Base-by-base conservation (phyloP, 2,329 filamentous ascomycete genomes). In the Pseudogymnoascus sp. region DNA sequence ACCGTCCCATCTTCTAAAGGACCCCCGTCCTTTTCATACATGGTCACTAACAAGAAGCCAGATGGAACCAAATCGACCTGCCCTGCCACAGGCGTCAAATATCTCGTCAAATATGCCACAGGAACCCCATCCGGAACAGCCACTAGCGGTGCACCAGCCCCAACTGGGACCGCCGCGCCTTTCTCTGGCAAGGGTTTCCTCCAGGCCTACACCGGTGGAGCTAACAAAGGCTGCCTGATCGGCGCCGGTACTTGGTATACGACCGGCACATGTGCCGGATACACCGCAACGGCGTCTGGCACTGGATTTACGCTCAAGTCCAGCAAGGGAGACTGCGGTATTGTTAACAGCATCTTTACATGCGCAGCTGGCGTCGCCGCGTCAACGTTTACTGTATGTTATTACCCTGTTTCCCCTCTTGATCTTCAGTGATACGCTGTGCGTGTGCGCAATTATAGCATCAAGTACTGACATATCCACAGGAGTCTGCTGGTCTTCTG, bases 191-290 rank as follows among this genome's bases (percentile, higher is more conserved):
- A 76, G 33, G 87, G 87, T 0, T 82, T 81, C 68, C 72, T 90
- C 42, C 81, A 86, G 62, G 85, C 87, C 2, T 70, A 79, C 26
- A 76, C 78, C 3, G 73, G 75, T 17, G 80, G 82, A 3, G 71
- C 70, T n/a, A 71, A 76, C 59, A 79, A 78, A 7, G 87, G 88
- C n/a, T 90, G 87, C 68, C 79, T 90, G 64, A 90, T 90, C 71
- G 81, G 81, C 63, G 78, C 75, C 9, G 88, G 88, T 0, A 83
- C 81, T 0, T 91, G 87, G 88, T 90, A 87, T 70, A 80, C 80
- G 0, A 80, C 78, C 1, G 87, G 87, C 1, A 87, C 86, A 0
- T 90, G 87, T 70, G 88, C 87, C 0, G 87, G 83, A 0, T 88
- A 84, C 72, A 84, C 80, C 0, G 84, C 85, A 4, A 75, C 80